These are phyloP conservation scores for Fraxinus americana DNA, from an alignment of 257 asterid species.

Conservation along the genomic window DNA sequence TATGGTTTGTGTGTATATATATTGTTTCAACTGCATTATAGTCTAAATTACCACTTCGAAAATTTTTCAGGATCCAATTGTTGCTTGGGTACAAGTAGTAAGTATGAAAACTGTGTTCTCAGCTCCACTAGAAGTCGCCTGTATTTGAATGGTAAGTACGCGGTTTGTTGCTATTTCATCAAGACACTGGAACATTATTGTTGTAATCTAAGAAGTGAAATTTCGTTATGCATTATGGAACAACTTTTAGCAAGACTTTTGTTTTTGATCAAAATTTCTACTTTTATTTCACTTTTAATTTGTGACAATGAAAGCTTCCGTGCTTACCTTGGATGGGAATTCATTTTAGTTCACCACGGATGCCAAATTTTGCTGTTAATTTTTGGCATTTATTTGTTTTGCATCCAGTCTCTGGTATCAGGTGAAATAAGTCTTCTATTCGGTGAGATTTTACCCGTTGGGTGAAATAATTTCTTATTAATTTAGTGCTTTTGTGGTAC, in stretches of 20 bases:
- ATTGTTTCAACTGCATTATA: constrained; percentile 27
- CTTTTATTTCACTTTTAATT: not conserved
- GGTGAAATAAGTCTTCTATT: not conserved
- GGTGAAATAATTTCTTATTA: not conserved
- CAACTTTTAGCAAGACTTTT: not conserved
- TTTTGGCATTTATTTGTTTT: not conserved
- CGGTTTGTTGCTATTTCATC: not conserved
- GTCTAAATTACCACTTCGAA: constrained; percentile 44
- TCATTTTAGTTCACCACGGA: not conserved
- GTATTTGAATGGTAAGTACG: not conserved
- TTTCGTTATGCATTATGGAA: not conserved
- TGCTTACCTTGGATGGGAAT: not conserved
- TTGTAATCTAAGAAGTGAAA: constrained; percentile 3
- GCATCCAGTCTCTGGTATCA: not conserved
- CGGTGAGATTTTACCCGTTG: not conserved
- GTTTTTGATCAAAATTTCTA: not conserved
- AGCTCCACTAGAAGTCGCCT: not conserved
- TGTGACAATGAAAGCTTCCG: not conserved
- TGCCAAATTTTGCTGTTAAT: not conserved
- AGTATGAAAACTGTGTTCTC: constrained; percentile 29
- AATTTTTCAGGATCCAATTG: constrained; percentile 64
- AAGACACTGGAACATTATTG: not conserved
- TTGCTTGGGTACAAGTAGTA: constrained; percentile 49
- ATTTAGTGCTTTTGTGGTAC: too few relatives aligned
- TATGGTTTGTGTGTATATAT: constrained; percentile 28